Base-by-base conservation (phyloP, 495 filamentous ascomycete species). In the Daldinia childiae region DNA sequence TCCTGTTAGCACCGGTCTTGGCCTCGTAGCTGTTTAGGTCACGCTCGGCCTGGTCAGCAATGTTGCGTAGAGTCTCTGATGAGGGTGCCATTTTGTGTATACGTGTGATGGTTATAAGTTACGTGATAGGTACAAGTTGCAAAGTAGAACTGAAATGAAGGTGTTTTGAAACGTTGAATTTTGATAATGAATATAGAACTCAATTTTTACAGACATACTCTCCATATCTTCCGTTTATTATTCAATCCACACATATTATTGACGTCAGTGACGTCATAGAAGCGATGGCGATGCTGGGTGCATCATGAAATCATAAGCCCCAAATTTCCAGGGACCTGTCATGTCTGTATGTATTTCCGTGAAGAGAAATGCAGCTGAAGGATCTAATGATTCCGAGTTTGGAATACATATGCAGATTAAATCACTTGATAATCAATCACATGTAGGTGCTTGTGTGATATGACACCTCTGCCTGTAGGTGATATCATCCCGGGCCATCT, bases 41-140 rank as follows among this genome's bases (percentile, higher is more conserved):
- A 26, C 69, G 77, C 76, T 87, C 83, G 15, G 84, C 84, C 59
- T 81, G 71, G 21, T 78, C 71, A 68, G 84, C 82, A 56, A 86
- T 79, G 41, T 77, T 56, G 34, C 63, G 68, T 3, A 76, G 39
- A 21, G 67, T 61, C 32, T 76, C 65, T 3, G 65, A 45, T 14
- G 64, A 69, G 7, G 71, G 45, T 55, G 68, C 56, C 74, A 78
- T 77, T 59, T 21, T 75, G 57, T 69, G 26, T 56, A 30, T 57
- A 5, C 58, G 50, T 19, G 19, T 57, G 27, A 11, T n/a, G 34
- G 4, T 45, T 32, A 24, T 58, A 45, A 30, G 14, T 36, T 39
- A 3, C 15, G 34, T 29, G 41, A 26, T 17, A 27, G 24, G 50
- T 17, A 5, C 8, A 26, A 2, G 48, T 21, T 21, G 21, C 4